Base-by-base conservation (phyloP, 768 basidiomycete genomes). In the Xerocomellus amylosporus region DNA sequence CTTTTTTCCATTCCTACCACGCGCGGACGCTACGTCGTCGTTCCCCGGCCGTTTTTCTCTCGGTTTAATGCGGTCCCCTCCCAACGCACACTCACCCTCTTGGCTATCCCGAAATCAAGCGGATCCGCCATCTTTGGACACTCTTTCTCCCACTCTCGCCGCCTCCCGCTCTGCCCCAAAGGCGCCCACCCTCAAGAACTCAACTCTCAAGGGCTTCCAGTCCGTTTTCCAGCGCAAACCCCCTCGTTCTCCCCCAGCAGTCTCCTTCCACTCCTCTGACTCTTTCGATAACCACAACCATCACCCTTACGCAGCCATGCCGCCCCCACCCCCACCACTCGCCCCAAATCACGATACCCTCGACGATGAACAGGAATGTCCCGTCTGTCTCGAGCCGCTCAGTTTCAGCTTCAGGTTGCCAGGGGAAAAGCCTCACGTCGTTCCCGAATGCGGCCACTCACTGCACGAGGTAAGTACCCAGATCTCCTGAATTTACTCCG, bases 341-440 rank as follows among this genome's bases (percentile, higher is more conserved):
- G 86, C 91, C 52, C 85, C 88, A 15, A 80, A 70, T 58, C 80
- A 82, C 67, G 81, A 83, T 58, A 49, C 75, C 41, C 70, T 75
- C 15, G 87, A 90, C 22, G 89, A 92, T 51, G 93, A 95, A 65
- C 88, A 89, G 49, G 90, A 88, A 65, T 99, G 97, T 63, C 96
- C 96, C 13, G 93, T 99, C 61, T 99, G 96, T 73, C 86, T 97
- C 61, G 96, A 98, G 66, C 90, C 92, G 2, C 83, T 99, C 67
- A 88, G 87, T 67, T 94, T 93, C 72, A 88, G 86, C 71, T 97
- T 93, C 73, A 81, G 94, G 57, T 74, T 99, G 14, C 90, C 92
- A 0, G 97, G 97, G 9, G 97, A 99, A 77, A 98, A 95, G 68
- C 93, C 96, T 8, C 95, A 98, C 68, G 88, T 99, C 58, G 89